Evolutionary conservation across 2,329 filamentous ascomycete genomes (phyloP), one percentile per base, ranked within the genome.

Genomic region (Fusarium pseudoanthophilum): DNA sequence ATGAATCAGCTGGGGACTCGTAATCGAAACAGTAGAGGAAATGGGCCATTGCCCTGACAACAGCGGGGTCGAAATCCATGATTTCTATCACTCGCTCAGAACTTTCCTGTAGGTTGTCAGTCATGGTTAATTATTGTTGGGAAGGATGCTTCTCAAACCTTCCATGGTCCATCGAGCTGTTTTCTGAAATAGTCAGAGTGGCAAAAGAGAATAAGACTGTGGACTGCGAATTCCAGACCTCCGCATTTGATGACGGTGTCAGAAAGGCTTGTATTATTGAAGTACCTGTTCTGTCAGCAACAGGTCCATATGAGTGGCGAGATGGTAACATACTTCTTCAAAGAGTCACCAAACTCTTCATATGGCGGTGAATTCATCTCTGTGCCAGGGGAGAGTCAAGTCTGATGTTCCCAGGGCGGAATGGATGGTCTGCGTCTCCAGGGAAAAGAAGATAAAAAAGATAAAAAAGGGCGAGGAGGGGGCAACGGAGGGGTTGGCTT

Each of bases 1-100:
- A 51, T 1, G n/a, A 5, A 26, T 20, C 24, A 3, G 1, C 1
- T 0, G 36, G 43, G 0, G 30, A 1, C 0, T 36, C 4, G 4
- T 64, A 64, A 8, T 37, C 30, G 1, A 26, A 39, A 16, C 4
- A 1, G 3, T 64, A 64, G 13, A 49, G 1, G 4, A 64, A 64
- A 3, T 10, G 2, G 0, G 24, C 16, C 57, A 64, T 64, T 0
- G 60, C 57, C 5, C 36, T 9, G 1, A 42, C 60, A 2, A 36
- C 2, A 5, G 6, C 4, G 4, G 15, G 11, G 0, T 30, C 21
- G 9, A 62, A 64, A 7, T 61, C 43, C 7, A 1, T 0, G 3
- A 62, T 30, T 0, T 64, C 3, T 2, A 42, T 7, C 1, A 34
- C 24, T 14, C 28, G 7, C 1, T 49, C 56, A 0, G 8, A 16